These are phyloP conservation scores for Aspergillus sclerotioniger DNA, from an alignment of 495 filamentous ascomycete species.

Conservation along the genomic window DNA sequence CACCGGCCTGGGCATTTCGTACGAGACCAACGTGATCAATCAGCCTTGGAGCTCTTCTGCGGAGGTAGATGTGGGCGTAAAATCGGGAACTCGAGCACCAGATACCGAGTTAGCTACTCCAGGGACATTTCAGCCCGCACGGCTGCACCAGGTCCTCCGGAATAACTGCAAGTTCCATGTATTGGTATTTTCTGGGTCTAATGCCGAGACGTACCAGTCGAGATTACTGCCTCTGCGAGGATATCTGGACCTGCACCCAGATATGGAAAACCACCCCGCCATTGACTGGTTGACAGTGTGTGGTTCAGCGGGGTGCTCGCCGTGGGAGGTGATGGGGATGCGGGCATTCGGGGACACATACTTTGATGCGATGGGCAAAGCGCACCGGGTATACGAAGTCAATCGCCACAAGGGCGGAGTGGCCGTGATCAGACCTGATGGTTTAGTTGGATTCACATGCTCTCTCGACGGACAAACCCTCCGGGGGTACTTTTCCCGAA, in stretches of 20 bases:
- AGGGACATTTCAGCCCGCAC: conserved; percentile 1
- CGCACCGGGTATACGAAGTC: not conserved
- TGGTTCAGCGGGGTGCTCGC: not conserved
- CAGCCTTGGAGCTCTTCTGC: not conserved
- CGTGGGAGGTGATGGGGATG: not conserved
- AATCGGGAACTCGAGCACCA: conserved; percentile 8
- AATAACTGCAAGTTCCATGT: conserved; percentile 7
- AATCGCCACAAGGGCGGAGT: not conserved
- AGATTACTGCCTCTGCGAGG: not conserved
- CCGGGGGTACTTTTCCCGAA: not conserved
- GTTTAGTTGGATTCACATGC: not conserved
- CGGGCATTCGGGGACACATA: conserved; percentile 2
- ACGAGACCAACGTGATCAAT: conserved; percentile 8
- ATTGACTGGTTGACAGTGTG: conserved; percentile 3
- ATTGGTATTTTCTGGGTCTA: not conserved
- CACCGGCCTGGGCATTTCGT: conserved; percentile 12
- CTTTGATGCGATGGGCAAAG: not conserved
- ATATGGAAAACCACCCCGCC: not conserved
- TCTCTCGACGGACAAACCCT: not conserved
- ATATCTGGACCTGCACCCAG: not conserved
- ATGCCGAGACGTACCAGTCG: not conserved
- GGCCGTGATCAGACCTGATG: conserved; percentile 1
- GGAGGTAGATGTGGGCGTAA: not conserved
- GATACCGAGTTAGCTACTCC: conserved; percentile 1
- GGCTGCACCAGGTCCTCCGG: conserved; percentile 6